phyloP scores from a whole-genome alignment of 495 filamentous ascomycete genomes.

The Aspergillus affinis region DNA sequence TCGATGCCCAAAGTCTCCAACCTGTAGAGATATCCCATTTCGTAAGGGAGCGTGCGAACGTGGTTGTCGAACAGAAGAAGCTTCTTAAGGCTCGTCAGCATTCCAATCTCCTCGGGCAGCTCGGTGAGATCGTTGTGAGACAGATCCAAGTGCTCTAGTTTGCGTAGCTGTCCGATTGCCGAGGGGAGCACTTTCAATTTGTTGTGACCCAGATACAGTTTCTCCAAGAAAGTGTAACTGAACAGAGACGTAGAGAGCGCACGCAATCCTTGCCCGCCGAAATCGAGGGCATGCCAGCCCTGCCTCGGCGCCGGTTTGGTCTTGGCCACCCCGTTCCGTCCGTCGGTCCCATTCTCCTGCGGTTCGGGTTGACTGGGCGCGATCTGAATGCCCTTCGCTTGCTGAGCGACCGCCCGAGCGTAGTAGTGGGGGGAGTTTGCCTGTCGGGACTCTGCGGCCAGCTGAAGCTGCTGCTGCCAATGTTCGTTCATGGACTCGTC shows the following conservation, averaged over 20 bases:
- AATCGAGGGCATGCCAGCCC: conserved; percentile 87
- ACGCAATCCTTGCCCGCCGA: conserved; percentile 89
- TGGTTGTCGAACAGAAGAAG: conserved; percentile 87
- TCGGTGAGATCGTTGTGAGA: conserved; percentile 82
- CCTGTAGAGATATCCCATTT: conserved; percentile 82
- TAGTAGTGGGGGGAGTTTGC: conserved; percentile 65
- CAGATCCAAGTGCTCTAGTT: conserved; percentile 76
- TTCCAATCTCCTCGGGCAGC: conserved; percentile 89
- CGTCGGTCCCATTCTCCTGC: conserved; percentile 60
- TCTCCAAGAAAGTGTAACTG: conserved; percentile 79
- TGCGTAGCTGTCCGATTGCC: conserved; percentile 75
- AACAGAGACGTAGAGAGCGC: conserved; percentile 78
- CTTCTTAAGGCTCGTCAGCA: conserved; percentile 82
- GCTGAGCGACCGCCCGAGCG: conserved; percentile 56
- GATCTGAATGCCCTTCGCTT: conserved; percentile 61
- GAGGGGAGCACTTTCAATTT: conserved; percentile 74
- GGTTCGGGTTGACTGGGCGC: conserved; percentile 56
- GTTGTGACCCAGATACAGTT: conserved; percentile 90
- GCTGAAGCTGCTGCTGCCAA: conserved; percentile 83
- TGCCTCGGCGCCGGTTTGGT: conserved; percentile 64
- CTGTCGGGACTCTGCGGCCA: conserved; percentile 69
- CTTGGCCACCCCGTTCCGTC: conserved; percentile 58
- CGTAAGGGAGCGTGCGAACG: conserved; percentile 75
- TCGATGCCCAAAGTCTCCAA: conserved; percentile 89
- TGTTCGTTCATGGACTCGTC: conserved; percentile 71